Conservation (phyloP, 306 rosid species). For the Citrullus mucosospermus region DNA sequence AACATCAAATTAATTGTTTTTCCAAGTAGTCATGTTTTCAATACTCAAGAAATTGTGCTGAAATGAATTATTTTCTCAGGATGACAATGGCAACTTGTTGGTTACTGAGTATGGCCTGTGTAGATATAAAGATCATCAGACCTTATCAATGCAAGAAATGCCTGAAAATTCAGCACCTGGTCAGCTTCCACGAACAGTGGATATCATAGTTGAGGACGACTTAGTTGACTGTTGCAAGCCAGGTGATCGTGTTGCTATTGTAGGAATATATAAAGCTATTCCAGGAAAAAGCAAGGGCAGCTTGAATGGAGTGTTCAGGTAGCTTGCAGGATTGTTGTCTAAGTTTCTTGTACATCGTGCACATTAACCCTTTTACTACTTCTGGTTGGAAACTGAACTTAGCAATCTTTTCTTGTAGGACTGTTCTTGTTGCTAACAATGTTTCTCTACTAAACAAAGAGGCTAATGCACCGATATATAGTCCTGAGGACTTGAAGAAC, state of each 20-base stretch:
- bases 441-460: constrained; percentile 92
- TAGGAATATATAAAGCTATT: constrained; percentile 88
- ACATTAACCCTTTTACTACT: background rate
- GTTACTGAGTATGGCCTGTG: constrained; percentile 93
- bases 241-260: constrained; percentile 91
- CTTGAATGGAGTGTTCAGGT: constrained; percentile 96
- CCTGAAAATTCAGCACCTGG: constrained; percentile 99
- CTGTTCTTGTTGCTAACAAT: constrained; percentile 82
- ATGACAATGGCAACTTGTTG: constrained; percentile 82
- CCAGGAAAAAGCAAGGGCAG: constrained; percentile 84
- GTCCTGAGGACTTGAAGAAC: constrained; percentile 61
- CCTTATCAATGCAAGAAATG: constrained; percentile 92
- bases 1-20: constrained; percentile 25
- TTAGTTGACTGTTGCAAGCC: constrained; percentile 96
- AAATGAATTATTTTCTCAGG: constrained; percentile 28
- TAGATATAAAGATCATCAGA: constrained; percentile 92
- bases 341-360: background rate
- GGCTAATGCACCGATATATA: constrained; percentile 85
- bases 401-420: constrained; percentile 37
- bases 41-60: background rate
- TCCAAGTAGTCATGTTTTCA: constrained; percentile 7
- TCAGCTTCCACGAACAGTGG: constrained; percentile 96
- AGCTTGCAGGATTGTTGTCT: constrained; percentile 14
- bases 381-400: constrained; percentile 13
- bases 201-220: constrained; percentile 82